Base-by-base conservation (phyloP, 2,329 filamentous ascomycete genomes). In the Penicillium vulpinum region DNA sequence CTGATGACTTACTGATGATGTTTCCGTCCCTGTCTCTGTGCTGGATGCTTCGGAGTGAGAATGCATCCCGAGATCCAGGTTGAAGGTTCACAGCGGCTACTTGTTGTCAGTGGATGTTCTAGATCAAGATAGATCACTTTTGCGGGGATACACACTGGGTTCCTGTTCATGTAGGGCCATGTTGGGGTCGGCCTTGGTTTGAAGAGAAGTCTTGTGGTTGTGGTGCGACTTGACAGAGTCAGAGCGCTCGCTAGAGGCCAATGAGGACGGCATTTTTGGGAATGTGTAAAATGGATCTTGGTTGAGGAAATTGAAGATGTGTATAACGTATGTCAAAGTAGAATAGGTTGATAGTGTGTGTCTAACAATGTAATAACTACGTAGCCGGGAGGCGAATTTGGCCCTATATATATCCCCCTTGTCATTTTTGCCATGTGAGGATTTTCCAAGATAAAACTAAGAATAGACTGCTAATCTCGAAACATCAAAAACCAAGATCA, bases 171-270 rank as follows among this genome's bases (percentile, higher is more conserved):
- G 87, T 73, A 96, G 88, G 62, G 92, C 92, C 73, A 91, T 78
- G 61, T 89, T 91, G 33, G 92, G 92, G 73, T 96, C 91, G 33
- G 91, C 89, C 80, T 94, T 95, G 73, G 82, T 87, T 65, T 90
- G 87, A 66, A 91, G 51, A 16, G 68, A 66, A 5, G 54, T 62
- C 47, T 66, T 67, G 28, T 57, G 62, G 53, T 61, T 61, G 7
- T 65, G 60, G 3, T 62, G 56, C n/a, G 64, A 68, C 22, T 64
- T 41, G 29, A 69, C 54, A 4, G 67, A 70, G 45, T 61, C 64
- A 31, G 60, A 60, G 35, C 60, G 62, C 21, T 67, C 62, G 46
- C 64, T 70, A 31, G 67, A 65, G 10, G 61, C 29, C 44, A 63
- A 53, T 33, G 62, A 63, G 18, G 63, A 57, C 22, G 48, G 28